These are phyloP conservation scores for Dalbergia oliveri DNA, from an alignment of 306 rosid species.

Conservation along the genomic window DNA sequence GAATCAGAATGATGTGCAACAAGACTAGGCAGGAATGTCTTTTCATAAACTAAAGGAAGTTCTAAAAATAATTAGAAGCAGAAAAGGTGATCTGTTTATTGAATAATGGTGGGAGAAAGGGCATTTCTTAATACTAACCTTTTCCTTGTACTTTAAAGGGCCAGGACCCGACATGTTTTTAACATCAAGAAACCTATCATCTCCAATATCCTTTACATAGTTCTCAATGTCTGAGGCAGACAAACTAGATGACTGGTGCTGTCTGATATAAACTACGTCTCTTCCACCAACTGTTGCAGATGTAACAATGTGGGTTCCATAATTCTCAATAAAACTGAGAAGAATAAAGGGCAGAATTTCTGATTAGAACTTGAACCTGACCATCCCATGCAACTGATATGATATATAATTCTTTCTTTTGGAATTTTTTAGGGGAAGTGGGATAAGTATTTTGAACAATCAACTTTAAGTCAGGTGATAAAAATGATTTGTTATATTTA, in stretches of 20 bases:
- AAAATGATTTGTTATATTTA: slow-evolving; percentile 14
- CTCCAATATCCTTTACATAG: slow-evolving; percentile 81
- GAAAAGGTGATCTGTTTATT: not conserved
- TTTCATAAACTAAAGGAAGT: slow-evolving; percentile 36
- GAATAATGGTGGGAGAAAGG: not conserved
- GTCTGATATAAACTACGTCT: slow-evolving; percentile 93
- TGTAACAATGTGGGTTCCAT: slow-evolving; percentile 91
- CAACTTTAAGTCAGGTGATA: slow-evolving; percentile 24
- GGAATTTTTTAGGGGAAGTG: slow-evolving; percentile 22
- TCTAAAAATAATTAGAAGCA: slow-evolving; percentile 2
- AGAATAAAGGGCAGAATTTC: slow-evolving; percentile 36
- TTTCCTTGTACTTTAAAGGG: slow-evolving; percentile 92
- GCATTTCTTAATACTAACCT: slow-evolving; percentile 65
- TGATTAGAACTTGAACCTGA: slow-evolving; percentile 39
- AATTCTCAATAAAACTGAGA: slow-evolving; percentile 96
- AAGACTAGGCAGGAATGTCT: slow-evolving; percentile 6
- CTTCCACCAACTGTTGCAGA: slow-evolving; percentile 97
- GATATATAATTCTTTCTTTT: slow-evolving; percentile 31
- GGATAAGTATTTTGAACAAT: slow-evolving; percentile 20
- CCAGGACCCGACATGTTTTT: slow-evolving; percentile 63
- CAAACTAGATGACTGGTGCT: slow-evolving; percentile 90
- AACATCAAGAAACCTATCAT: slow-evolving; percentile 78
- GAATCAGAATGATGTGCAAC: slow-evolving; percentile 14
- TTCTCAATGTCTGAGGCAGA: slow-evolving; percentile 74
- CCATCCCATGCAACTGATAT: slow-evolving; percentile 29